These are phyloP conservation scores for Auricularia heimuer DNA, from an alignment of 768 basidiomycete genomes.

Conservation along the genomic window DNA sequence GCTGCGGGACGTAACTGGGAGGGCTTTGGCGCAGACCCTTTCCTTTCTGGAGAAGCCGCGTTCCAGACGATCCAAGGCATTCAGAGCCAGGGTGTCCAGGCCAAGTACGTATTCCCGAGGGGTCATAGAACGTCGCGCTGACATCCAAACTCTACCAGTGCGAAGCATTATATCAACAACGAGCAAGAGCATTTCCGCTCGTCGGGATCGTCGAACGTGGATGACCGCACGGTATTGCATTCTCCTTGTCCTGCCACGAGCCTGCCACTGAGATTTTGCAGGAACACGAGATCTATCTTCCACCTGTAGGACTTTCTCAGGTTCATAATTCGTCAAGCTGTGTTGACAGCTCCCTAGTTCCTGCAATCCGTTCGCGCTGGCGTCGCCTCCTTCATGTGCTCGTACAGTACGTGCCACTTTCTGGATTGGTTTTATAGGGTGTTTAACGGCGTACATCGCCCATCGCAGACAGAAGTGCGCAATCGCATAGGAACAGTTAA, in stretches of 20 bases:
- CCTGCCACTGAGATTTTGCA: too few relatives aligned
- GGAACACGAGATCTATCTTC: constrained; percentile 47
- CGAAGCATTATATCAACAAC: constrained; percentile 29
- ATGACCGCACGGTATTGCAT: constrained; percentile 18
- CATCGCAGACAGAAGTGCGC: too few relatives aligned
- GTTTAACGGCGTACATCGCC: too few relatives aligned
- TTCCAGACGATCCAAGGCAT: constrained; percentile 45
- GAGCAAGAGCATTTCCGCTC: constrained; percentile 29
- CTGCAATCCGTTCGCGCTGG: constrained; percentile 53
- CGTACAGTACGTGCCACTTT: constrained; percentile 35
- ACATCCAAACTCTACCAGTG: constrained; percentile 4
- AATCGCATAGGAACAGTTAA: too few relatives aligned
- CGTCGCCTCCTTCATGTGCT: constrained; percentile 59
- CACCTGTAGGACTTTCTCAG: constrained; percentile 31
- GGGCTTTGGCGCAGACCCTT: constrained; percentile 38
- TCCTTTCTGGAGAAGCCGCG: constrained; percentile 43
- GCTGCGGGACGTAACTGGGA: constrained; percentile 46
- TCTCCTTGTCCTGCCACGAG: too few relatives aligned
- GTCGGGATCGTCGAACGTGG: constrained; percentile 27
- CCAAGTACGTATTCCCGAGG: not conserved
- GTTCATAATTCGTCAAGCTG: constrained; percentile 21
- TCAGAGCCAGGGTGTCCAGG: constrained; percentile 37
- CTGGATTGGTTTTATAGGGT: not conserved
- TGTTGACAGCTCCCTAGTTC: constrained; percentile 14
- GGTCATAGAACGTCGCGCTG: constrained; percentile 15